Conservation (phyloP, 345 rosid species). For the Gossypium arboreum region DNA sequence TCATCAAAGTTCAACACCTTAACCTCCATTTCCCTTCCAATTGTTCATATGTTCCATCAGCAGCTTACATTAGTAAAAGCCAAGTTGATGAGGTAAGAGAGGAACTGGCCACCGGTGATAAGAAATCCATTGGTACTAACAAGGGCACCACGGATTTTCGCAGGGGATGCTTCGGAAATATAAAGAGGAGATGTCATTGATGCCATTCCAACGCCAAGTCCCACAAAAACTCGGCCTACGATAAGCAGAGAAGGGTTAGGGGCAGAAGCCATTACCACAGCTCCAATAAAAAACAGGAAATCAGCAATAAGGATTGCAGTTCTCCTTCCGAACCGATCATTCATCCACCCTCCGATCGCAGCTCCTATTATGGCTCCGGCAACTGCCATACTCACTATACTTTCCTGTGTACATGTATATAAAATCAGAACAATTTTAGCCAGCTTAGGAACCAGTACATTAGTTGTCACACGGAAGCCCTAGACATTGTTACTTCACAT, state of each 20-base stretch:
- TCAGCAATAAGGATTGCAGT: slow-evolving; percentile 57
- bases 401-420: slow-evolving; percentile 48
- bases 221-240: slow-evolving; percentile 70
- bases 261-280: slow-evolving; percentile 75
- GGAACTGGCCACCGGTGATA: slow-evolving; percentile 85
- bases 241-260: slow-evolving; percentile 56
- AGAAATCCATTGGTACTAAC: slow-evolving; percentile 82
- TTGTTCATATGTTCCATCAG: background rate
- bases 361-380: slow-evolving; percentile 89
- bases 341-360: slow-evolving; percentile 79
- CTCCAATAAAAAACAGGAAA: slow-evolving; percentile 67
- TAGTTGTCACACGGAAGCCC: background rate
- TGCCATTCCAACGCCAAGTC: slow-evolving; percentile 91
- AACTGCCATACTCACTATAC: slow-evolving; percentile 89
- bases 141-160: slow-evolving; percentile 83
- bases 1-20: background rate
- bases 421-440: background rate
- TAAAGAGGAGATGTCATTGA: slow-evolving; percentile 90
- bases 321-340: slow-evolving; percentile 66
- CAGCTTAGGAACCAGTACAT: background rate
- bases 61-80: slow-evolving; percentile 58
- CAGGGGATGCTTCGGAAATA: slow-evolving; percentile 89
- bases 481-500: background rate
- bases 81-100: slow-evolving; percentile 81
- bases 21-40: background rate